phyloP scores from a whole-genome alignment of 148 eudicot genomes.

The Rheum nobile region DNA sequence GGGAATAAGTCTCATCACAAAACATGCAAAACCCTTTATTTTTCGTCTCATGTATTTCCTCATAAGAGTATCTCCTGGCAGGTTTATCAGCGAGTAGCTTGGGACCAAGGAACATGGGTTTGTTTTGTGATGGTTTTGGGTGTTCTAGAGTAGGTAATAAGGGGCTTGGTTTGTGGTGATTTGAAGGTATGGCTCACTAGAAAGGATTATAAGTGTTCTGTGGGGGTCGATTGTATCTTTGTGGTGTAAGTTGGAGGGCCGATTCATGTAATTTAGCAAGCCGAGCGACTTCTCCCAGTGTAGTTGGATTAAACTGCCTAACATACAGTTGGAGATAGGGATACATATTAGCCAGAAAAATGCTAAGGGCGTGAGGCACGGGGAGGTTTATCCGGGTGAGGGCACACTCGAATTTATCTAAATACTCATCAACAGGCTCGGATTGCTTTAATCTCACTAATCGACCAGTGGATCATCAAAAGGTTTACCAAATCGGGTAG shows the following conservation, averaged over 20 bases:
- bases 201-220: rapidly evolving
- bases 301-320: background rate
- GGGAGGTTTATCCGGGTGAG: background rate
- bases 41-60: too few species aligned
- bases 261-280: background rate
- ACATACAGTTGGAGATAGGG: too few species aligned
- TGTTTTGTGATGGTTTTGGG: too few species aligned
- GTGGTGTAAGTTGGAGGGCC: background rate
- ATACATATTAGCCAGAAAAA: background rate
- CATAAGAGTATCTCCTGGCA: too few species aligned
- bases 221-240: background rate
- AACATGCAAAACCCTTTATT: background rate
- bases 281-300: background rate
- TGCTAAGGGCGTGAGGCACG: background rate
- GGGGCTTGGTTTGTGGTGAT: too few species aligned
- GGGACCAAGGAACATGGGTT: too few species aligned
- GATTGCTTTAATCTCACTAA: background rate
- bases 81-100: too few species aligned
- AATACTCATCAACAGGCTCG: background rate
- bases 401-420: too few species aligned
- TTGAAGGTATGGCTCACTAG: too few species aligned
- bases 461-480: background rate
- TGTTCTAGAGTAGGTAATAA: too few species aligned
- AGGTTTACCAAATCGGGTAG: background rate
- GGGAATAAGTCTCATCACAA: background rate